Base-by-base conservation (phyloP, 2,329 filamentous ascomycete species). In the Chrysoporthe cubensis region DNA sequence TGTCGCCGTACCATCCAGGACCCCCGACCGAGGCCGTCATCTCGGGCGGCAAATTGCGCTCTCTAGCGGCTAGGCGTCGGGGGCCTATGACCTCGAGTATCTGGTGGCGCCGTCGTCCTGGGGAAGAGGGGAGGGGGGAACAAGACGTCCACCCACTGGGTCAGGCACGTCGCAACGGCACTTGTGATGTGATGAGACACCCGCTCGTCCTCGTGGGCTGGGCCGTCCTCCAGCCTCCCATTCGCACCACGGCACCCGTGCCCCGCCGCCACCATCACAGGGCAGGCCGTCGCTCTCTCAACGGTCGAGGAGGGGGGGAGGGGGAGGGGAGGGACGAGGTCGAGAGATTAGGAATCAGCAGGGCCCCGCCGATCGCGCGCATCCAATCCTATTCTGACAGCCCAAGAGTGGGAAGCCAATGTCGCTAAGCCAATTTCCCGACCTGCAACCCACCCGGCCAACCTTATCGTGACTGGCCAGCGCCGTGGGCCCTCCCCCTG, bases 391-490 rank as follows among this genome's bases (percentile, higher is more conserved):
- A 37, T 13, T 46, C 40, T 65, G 32, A 32, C 34, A 43, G 48
- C 62, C 42, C 34, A 54, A 16, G 26, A 64, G 46, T 32, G 46
- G 62, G 42, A 58, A 37, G 40, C 52, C 21, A 57, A 65, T 65
- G 16, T 65, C 57, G 64, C 64, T 52, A 52, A 60, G 44, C 56
- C 32, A 66, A 66, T 66, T 62, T 66, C 64, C 64, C 64, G 64
- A 62, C 18, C 61, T 32, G 13, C 32, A n/a, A 42, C 16, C 50
- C 34, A 44, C 32, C 40, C 43, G 26, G 32, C 54, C 54, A 65
- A 65, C 63, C 63, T 65, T 65, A 65, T 65, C 63, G 63, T 59
- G 54, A 50, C 11, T 59, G 63, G 63, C 50, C 63, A 52, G 16
- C n/a, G 32, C 44, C 37, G 37, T 32, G 26, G 58, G 58, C 21